A percentile compares a stretch with the other conserved stretches of the same genome.
Evolutionary conservation across 192 early-diverging fungal species (phyloP).

Genomic region (Podila epicladia): DNA sequence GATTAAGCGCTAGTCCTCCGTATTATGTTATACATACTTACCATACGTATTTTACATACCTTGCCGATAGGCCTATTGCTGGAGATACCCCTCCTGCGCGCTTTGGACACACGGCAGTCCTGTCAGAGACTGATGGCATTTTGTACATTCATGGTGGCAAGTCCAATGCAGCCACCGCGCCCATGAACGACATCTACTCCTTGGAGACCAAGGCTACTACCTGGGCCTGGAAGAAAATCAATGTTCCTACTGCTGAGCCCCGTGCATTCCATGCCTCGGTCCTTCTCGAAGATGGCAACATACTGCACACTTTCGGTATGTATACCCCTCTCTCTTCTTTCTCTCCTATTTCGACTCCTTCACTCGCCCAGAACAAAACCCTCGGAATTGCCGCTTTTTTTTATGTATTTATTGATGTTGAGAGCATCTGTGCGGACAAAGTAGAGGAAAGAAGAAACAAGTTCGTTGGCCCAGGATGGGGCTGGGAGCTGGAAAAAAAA

Average conservation of each 20-base stretch:
- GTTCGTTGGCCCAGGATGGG: too few relatives aligned
- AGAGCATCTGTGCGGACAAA: too few relatives aligned
- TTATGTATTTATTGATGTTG: too few relatives aligned
- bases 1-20: too few relatives aligned
- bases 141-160: constrained; percentile 34
- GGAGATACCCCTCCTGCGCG: not conserved
- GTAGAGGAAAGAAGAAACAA: too few relatives aligned
- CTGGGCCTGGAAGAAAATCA: constrained; percentile 23
- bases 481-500: too few relatives aligned
- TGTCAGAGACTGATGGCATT: not conserved
- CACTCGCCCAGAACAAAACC: not conserved
- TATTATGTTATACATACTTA: too few relatives aligned
- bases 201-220: not conserved
- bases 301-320: constrained; percentile 35
- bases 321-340: not conserved
- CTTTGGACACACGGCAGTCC: constrained; percentile 24
- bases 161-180: not conserved
- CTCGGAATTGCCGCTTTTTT: not conserved
- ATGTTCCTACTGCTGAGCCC: constrained; percentile 3
- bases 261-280: constrained; percentile 39
- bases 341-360: not conserved
- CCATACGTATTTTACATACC: not conserved
- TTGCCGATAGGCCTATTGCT: not conserved
- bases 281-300: constrained; percentile 8
- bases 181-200: constrained; percentile 13